Evolutionary conservation across 140 eudicot species (phyloP), one percentile per base, ranked within the genome.

Genomic region (Erigeron philadelphicus): DNA sequence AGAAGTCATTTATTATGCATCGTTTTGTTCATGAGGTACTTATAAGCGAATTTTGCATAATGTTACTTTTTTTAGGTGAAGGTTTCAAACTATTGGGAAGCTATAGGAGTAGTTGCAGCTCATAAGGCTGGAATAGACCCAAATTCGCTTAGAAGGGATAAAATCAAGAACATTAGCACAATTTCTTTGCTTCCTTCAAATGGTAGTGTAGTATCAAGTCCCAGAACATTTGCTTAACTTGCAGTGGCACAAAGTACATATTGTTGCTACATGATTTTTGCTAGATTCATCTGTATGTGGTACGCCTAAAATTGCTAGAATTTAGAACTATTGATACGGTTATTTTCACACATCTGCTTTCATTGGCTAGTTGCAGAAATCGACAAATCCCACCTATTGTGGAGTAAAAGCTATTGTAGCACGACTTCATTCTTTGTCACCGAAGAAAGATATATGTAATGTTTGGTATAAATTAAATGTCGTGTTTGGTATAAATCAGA

Each of bases 31-130:
- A 0, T 11, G 1, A 6, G 12, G 38, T 0, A 35, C 47, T 31
- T 1, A 31, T 5, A 31, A 31, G 38, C 38, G 4, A 31, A 31
- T 4, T 4, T 12, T 7, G 23, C 47, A 18, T 47, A 42, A 17
- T 50, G 55, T 21, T 8, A 46, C 60, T 41, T 62, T 67, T 54
- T 79, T 83, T 87, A 92, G 96, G 79, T 92, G 43, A 88, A 81
- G 78, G 98, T 92, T 59, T 82, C 98, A 62, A 92, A 92, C 68
- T 92, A 92, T 59, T 92, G 96, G 96, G 96, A 92, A 70, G 98
- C 96, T 67, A 88, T 89, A 66, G 98, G 98, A 47, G 96, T 89
- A 41, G 72, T 93, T 67, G 95, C 96, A 46, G 98, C 96, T 76
- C 98, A 93, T 53, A 93, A 93, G 67, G 95, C 96, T 7, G 98